Evolutionary conservation across 2,329 filamentous ascomycete genomes (phyloP).

Genomic region (Chaetomium sp.): DNA sequence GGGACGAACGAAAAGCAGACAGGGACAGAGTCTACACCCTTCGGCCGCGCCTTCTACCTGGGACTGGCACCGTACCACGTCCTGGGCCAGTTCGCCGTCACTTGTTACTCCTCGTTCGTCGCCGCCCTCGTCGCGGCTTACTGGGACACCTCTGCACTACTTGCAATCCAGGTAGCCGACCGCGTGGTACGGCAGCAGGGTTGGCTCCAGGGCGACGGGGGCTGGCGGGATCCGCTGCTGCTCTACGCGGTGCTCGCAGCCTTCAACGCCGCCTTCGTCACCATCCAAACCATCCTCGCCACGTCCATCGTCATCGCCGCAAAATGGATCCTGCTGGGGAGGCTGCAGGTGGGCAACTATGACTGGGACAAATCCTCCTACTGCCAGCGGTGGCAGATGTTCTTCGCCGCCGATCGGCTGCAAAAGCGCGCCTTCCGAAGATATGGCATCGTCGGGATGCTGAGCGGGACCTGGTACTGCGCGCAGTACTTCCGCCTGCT

Average conservation of each 20-base stretch:
- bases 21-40: neutral
- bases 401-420: neutral
- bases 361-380: neutral
- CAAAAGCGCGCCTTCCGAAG: neutral
- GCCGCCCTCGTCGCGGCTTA: neutral
- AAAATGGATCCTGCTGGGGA: neutral
- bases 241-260: neutral
- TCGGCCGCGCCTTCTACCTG: neutral
- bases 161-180: neutral
- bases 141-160: neutral
- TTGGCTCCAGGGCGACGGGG: neutral
- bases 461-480: neutral
- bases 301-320: neutral
- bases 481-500: neutral
- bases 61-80: neutral
- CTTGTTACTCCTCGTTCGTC: neutral
- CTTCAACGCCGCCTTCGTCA: neutral
- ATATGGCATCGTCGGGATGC: neutral
- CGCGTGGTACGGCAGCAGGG: neutral
- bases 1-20: neutral
- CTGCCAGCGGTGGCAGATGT: neutral
- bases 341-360: neutral
- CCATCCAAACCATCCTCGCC: neutral
- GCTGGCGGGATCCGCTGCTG: neutral
- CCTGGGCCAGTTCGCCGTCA: neutral